Evolutionary conservation across 192 early-diverging fungal genomes (phyloP).

Genomic region (Entomortierella chlamydospora): DNA sequence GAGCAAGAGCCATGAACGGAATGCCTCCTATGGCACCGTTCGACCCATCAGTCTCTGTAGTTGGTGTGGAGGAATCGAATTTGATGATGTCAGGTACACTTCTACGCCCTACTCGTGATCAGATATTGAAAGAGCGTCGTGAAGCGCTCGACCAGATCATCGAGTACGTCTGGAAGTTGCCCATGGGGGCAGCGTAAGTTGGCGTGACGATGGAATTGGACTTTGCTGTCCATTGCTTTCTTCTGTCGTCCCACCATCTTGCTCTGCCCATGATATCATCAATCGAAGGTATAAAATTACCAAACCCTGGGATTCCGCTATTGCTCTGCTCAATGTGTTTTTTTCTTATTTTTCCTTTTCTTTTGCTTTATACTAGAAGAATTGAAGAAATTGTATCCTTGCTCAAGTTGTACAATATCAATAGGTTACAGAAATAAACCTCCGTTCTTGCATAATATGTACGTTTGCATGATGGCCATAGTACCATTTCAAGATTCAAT

Average conservation of each 20-base stretch:
- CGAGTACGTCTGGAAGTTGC: conserved; percentile 19
- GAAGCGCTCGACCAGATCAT: conserved; percentile 13
- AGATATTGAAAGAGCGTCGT: conserved; percentile 20
- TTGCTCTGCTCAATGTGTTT: too few relatives aligned
- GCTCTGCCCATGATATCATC: too few relatives aligned
- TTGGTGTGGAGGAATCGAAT: conserved; percentile 3
- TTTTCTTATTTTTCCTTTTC: too few relatives aligned
- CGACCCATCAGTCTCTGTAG: background rate
- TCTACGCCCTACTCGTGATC: conserved; percentile 10
- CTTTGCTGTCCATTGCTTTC: background rate
- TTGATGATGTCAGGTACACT: conserved; percentile 5
- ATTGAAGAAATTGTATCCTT: too few relatives aligned
- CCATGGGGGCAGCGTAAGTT: conserved; percentile 2
- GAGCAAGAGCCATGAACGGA: background rate
- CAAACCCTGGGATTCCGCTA: too few relatives aligned
- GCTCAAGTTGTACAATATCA: too few relatives aligned
- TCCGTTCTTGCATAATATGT: too few relatives aligned
- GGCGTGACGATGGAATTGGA: background rate
- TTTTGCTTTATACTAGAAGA: too few relatives aligned
- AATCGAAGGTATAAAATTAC: background rate
- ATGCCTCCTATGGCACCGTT: background rate
- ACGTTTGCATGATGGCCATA: too few relatives aligned
- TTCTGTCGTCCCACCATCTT: conserved; percentile 15
- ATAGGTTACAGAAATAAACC: too few relatives aligned
- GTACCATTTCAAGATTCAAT: too few relatives aligned